Evolutionary conservation across 352 stramenopile species (phyloP).

Genomic region (Pythium volutum): DNA sequence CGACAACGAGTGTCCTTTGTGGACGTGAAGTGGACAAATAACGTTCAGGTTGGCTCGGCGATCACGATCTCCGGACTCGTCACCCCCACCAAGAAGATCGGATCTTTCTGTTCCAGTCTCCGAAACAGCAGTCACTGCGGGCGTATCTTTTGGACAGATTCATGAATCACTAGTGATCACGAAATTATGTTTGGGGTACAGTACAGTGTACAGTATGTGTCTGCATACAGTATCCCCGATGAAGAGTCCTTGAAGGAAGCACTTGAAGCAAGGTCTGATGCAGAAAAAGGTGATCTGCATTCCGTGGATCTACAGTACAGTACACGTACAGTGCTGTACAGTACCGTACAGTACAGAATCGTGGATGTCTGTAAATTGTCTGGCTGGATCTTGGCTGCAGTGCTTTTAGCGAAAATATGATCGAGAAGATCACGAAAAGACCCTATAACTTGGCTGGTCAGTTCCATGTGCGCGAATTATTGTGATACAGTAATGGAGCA

Average conservation of each 20-base stretch:
- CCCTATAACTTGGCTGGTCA: no score
- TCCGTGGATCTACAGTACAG: neutral
- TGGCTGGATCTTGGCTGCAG: neutral
- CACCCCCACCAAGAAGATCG: neutral
- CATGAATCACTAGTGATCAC: neutral
- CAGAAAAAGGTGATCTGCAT: neutral
- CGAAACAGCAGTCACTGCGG: neutral
- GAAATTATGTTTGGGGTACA: no score
- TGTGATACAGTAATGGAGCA: no score
- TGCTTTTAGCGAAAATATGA: neutral
- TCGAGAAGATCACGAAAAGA: no score
- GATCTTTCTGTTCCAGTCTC: constrained; percentile 14
- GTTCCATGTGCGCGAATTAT: no score
- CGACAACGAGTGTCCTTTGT: neutral
- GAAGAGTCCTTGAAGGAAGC: no score
- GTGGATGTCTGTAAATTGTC: no score
- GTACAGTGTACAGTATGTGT: no score
- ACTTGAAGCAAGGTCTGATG: no score
- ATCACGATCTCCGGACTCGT: neutral
- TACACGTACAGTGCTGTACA: no score
- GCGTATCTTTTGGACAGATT: constrained; percentile 8
- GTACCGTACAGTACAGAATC: no score
- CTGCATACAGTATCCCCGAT: no score
- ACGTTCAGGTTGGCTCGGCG: neutral
- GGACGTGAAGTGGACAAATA: constrained; percentile 1